Conservation (phyloP, 2,329 filamentous ascomycete species). For the Fusarium brachygibbosum region DNA sequence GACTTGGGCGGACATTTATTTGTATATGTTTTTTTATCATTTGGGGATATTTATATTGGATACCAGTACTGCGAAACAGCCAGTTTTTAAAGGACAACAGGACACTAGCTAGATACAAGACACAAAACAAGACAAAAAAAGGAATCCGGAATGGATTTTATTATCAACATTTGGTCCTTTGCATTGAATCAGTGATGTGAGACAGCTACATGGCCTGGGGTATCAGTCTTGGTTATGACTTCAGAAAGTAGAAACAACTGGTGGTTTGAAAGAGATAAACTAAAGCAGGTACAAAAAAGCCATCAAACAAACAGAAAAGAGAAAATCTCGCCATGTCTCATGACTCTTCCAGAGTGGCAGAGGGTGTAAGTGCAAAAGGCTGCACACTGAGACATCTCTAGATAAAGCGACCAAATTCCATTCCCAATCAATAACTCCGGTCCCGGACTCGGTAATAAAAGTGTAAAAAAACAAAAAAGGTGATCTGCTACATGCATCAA, state of each 20-base stretch:
- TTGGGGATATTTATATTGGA: slow-evolving; percentile 16
- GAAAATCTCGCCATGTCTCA: slow-evolving; percentile 26
- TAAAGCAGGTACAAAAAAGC: slow-evolving; percentile 34
- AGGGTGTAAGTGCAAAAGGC: background rate
- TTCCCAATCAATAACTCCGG: background rate
- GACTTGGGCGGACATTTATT: slow-evolving; percentile 20
- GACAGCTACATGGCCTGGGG: no score
- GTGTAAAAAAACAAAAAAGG: slow-evolving; percentile 29
- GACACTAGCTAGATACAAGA: slow-evolving; percentile 40
- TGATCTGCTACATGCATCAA: slow-evolving; percentile 19
- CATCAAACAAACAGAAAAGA: background rate
- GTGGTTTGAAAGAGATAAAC: background rate
- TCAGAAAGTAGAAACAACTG: no score
- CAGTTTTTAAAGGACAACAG: slow-evolving; percentile 32
- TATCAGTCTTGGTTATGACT: no score
- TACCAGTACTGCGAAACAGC: slow-evolving; percentile 29
- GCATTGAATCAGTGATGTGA: background rate
- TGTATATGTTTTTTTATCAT: slow-evolving; percentile 10
- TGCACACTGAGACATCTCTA: slow-evolving; percentile 11
- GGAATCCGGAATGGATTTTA: slow-evolving; percentile 35
- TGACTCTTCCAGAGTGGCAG: slow-evolving; percentile 15
- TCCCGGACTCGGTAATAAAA: slow-evolving; percentile 10
- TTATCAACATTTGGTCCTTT: slow-evolving; percentile 10
- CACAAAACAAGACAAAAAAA: slow-evolving; percentile 38
- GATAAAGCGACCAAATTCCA: background rate